Conservation (phyloP, 1,284 basidiomycete species). For the Irpex lacteus region DNA sequence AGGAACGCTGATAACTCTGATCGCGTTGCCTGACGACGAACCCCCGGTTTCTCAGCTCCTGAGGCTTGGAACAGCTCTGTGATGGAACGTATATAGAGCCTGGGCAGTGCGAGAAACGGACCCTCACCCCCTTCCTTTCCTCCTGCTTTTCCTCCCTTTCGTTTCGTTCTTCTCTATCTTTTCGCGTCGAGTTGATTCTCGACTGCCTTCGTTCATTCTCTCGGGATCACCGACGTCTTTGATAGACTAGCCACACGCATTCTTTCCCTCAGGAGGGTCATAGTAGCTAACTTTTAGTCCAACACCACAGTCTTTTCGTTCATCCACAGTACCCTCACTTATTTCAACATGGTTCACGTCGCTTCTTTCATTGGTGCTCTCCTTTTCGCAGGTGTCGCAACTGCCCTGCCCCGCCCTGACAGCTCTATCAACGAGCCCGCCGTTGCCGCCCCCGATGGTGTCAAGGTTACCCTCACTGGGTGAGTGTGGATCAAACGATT, state of each 20-base stretch:
- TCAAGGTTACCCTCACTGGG: slow-evolving; percentile 25
- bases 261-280: slow-evolving; percentile 55
- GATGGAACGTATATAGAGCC: background rate
- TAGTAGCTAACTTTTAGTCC: slow-evolving; percentile 25
- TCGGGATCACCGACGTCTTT: slow-evolving; percentile 64
- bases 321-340: slow-evolving; percentile 22
- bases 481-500: slow-evolving; percentile 11
- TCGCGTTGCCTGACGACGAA: slow-evolving; percentile 1
- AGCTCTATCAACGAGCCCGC: slow-evolving; percentile 43
- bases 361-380: slow-evolving; percentile 50
- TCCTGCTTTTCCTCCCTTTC: slow-evolving; percentile 34
- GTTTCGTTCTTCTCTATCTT: slow-evolving; percentile 37
- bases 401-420: slow-evolving; percentile 47
- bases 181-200: slow-evolving; percentile 62
- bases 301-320: slow-evolving; percentile 45
- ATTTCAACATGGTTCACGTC: slow-evolving; percentile 48
- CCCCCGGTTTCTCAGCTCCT: no score
- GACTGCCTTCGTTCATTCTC: slow-evolving; percentile 47
- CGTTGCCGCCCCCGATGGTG: slow-evolving; percentile 44
- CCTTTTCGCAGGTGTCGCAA: slow-evolving; percentile 48
- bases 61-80: background rate
- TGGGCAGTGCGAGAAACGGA: slow-evolving; percentile 18
- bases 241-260: slow-evolving; percentile 58
- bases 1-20: background rate
- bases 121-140: slow-evolving; percentile 28